Base-by-base conservation (phyloP, 1,284 basidiomycete species). In the Austroboletus niveus region DNA sequence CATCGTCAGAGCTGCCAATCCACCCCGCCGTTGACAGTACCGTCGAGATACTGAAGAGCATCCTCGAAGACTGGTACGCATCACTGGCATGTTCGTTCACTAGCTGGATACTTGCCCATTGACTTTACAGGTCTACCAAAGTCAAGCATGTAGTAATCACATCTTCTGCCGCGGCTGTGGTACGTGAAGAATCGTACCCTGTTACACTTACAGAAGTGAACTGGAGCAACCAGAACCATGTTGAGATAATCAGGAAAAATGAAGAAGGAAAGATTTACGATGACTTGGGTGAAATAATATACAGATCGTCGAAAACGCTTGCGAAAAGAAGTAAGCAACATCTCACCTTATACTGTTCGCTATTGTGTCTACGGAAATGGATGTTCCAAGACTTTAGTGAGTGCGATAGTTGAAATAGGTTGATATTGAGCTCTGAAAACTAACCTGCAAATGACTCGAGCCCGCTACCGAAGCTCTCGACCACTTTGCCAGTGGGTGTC, bases 141-240 rank as follows among this genome's bases (percentile, higher is more conserved):
- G 73, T 89, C 51, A 78, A 82, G 63, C 80, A 89, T 2, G 73
- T 92, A 40, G 81, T 92, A 45, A 69, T 91, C 52, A 87, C 85
- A 0, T 75, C 74, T 14, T 81, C 87, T 0, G 75, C 71, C 41
- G 81, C 78, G 0, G 69, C 83, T 4, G 68, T 86, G 51, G 55
- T 79, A 38, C 68, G 72, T 10, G 56, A 63, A 2, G 44, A 40
- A 3, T 44, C 59, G 5, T 54, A 61, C 1, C 68, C 67, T 0
- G 51, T 47, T 1, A 60, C 60, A 2, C 75, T 72, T 56, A 72
- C 66, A 36, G 79, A 81, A 54, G 55, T 60, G 1, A 78, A 87
- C 64, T 92, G 89, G 88, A 89, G 91, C 71, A 65, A 79, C 8
- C 71, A 75, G 38, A 75, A 78, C 3, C 66, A n/a, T n/a, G n/a